Evolutionary conservation across 163 green algal species (phyloP), one percentile per base, ranked within the genome.

Genomic region (Coccomyxa subellipsoidea): DNA sequence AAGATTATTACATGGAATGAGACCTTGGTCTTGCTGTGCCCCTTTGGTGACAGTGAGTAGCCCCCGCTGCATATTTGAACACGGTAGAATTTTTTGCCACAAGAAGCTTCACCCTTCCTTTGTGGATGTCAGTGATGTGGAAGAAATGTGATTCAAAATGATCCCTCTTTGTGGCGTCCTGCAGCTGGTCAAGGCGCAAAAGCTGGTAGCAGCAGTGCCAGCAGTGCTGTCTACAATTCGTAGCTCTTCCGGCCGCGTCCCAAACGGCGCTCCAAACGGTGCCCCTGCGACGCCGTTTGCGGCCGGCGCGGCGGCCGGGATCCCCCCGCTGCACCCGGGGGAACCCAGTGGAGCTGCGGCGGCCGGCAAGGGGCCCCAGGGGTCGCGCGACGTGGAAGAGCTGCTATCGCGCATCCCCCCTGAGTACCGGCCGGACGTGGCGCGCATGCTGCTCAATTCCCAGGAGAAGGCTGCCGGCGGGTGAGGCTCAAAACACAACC

Each of bases 381-480:
- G 47, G 31, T 31, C 23, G 15, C 72, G 7, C 25, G 32, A 40
- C 72, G 72, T 78, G 27, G 72, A 78, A 21, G 27, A 40, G 37
- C 31, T 78, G 31, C 72, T 78, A 15, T 32, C 23, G 72, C 29
- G 31, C 27, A 38, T 78, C 23, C 25, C 36, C 27, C 31, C 72
- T 0, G 36, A 78, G 72, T 78, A 34, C 7, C 72, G 37, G 15
- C 29, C 72, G 1, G 72, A 78, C 27, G 37, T 78, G 72, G 72
- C 72, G 31, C 72, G 72, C 36, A 78, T 78, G 72, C 72, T 78
- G 66, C 27, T 73, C 66, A 73, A 59, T 7, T 59, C 47, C 47
- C 47, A 59, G 23, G 47, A 59, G 47, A 59, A 59, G 47, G 47
- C 47, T 18, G 47, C 47, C 15, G 23, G 47, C 47, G 47, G 47